A percentile compares a stretch with the other conserved stretches of the same genome.
Conservation (phyloP, 441 rosid species). For the Jatropha multifida region DNA sequence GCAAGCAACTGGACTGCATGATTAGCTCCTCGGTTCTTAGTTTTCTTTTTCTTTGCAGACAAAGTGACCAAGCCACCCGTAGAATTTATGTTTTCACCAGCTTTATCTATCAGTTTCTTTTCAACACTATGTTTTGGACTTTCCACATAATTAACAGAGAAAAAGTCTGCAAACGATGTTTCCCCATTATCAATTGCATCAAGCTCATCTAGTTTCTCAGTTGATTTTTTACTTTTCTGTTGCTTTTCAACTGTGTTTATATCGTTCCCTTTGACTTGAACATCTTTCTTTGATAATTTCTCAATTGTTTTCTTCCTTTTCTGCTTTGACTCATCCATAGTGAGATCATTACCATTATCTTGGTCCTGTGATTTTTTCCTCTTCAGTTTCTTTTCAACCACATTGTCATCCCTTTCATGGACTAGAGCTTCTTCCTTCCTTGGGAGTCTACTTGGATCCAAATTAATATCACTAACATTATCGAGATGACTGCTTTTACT, state of each 20-base stretch:
- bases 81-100: constrained; percentile 25
- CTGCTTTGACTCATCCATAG: constrained; percentile 24
- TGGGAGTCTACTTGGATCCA: not conserved
- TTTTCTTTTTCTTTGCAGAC: constrained; percentile 48
- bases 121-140: constrained; percentile 22
- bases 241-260: constrained; percentile 28
- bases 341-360: constrained; percentile 13
- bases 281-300: constrained; percentile 24
- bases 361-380: constrained; percentile 12
- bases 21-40: constrained; percentile 30
- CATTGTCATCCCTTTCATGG: not conserved
- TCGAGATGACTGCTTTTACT: constrained; percentile 10
- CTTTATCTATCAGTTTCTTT: constrained; percentile 25
- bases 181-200: constrained; percentile 63
- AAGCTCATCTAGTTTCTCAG: constrained; percentile 38
- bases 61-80: constrained; percentile 30
- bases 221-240: constrained; percentile 33
- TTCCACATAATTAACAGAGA: constrained; percentile 27
- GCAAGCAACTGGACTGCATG: constrained; percentile 30
- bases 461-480: not conserved
- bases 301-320: constrained; percentile 29
- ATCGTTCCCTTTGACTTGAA: not conserved
- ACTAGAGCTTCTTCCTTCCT: constrained; percentile 1
- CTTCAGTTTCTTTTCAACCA: constrained; percentile 20
- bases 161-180: constrained; percentile 56